Evolutionary conservation across 306 rosid genomes (phyloP).

Genomic region (Potentilla sterilis): DNA sequence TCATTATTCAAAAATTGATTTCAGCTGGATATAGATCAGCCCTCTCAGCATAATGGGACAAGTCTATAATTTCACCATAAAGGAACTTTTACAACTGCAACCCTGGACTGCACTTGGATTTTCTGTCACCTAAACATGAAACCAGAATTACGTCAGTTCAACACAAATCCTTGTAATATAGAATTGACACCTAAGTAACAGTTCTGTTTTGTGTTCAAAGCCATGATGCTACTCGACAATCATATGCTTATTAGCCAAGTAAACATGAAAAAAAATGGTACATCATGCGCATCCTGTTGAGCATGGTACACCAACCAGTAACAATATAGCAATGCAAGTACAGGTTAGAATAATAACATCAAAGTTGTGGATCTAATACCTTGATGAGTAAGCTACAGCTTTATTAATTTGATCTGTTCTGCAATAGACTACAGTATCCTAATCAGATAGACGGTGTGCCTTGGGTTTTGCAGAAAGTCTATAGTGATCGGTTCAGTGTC

Average conservation of each 20-base stretch:
- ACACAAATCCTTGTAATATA: background rate
- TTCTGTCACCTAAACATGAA: slow-evolving; percentile 63
- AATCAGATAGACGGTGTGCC: background rate
- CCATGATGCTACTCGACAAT: slow-evolving; percentile 9
- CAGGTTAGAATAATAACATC: background rate
- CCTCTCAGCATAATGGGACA: slow-evolving; percentile 3
- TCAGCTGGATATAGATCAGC: slow-evolving; percentile 11
- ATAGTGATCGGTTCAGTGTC: background rate
- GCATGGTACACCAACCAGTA: background rate
- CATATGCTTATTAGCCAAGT: background rate
- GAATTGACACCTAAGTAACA: background rate
- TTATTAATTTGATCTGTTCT: slow-evolving; percentile 1
- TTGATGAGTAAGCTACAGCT: background rate
- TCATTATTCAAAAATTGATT: slow-evolving; percentile 11
- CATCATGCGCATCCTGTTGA: background rate
- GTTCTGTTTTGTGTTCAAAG: background rate
- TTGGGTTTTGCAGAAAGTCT: background rate
- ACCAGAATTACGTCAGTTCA: slow-evolving; percentile 20
- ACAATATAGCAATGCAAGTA: background rate
- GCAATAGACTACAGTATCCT: background rate
- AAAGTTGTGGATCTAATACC: background rate
- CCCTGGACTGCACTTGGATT: slow-evolving; percentile 97
- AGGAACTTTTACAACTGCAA: slow-evolving; percentile 90
- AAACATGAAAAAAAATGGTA: background rate
- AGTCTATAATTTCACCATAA: slow-evolving; percentile 78